Evolutionary conservation across 768 basidiomycete species (phyloP), one percentile per base, ranked within the genome.

Genomic region (Pseudohyphozyma bogoriensis): DNA sequence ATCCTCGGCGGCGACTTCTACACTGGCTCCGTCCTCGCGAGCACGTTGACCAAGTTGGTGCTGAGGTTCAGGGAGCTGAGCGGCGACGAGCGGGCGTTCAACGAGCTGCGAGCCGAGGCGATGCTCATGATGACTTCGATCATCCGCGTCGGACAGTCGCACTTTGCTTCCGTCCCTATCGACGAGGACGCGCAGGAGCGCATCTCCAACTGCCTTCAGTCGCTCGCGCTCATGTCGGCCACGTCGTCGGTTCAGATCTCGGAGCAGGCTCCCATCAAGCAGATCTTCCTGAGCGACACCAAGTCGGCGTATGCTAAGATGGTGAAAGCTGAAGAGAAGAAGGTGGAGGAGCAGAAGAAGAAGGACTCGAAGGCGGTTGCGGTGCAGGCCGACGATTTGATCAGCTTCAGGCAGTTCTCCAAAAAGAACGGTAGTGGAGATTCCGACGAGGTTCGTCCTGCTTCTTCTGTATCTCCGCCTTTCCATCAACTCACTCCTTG

Each of bases 61-160:
- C 79, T 99, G 40, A 81, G 93, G 22, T 88, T 77, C 65, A 73
- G 78, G 10, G 78, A 81, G 56, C 67, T 83, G 54, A 59, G 63
- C 8, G 3, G 26, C 24, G 44, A 44, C 29, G 40, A 28, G 26
- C 76, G 79, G 32, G 70, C 75, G 12, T 81, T 84, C 67, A 93
- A 99, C 69, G 76, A 81, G 9, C 76, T 96, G 9, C 81, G 86
- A 32, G 95, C 95, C 16, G 92, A 99, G 79, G 84, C 88, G 8
- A 96, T 99, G 88, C 80, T 99, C 56, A 89, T 97, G 72, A 96
- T 99, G 95, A 85, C 91, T 1, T 95, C 91, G 12, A 79, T 91
- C 72, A 87, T 97, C 71, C 89, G 95, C 51, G 89, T 96, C 57
- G 95, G 95, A 39, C 93, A 97, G 76, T 92, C 90, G 56, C 93